A percentile compares a stretch with the other conserved stretches of the same genome.
Conservation (phyloP, 202 grass and related monocot species). For the Zizania palustris region DNA sequence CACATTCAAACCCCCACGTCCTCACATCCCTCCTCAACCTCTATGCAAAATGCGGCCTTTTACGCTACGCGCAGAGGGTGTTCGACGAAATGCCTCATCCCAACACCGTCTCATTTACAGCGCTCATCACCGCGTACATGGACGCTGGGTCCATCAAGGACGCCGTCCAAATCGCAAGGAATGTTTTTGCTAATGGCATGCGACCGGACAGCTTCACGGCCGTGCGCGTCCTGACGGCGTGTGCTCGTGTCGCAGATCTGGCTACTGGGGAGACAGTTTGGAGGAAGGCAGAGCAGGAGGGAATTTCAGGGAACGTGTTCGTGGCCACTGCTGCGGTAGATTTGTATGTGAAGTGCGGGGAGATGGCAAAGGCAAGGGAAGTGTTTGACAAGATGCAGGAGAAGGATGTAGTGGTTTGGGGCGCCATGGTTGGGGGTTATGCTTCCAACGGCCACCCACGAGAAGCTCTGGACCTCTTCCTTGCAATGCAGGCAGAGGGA, state of each 20-base stretch:
- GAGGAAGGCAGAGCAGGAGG: conserved; percentile 32
- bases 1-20: conserved; percentile 48
- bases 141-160: conserved; percentile 30
- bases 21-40: conserved; percentile 60
- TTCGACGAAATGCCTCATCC: conserved; percentile 60
- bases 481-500: conserved; percentile 50
- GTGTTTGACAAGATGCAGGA: conserved; percentile 59
- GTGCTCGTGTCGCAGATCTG: conserved; percentile 43
- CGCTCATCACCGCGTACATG: conserved; percentile 60
- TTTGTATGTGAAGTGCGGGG: conserved; percentile 66
- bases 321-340: conserved; percentile 56
- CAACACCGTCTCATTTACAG: conserved; percentile 50
- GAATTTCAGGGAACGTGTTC: conserved; percentile 40
- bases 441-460: conserved; percentile 58
- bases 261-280: conserved; percentile 45
- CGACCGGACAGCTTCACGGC: conserved; percentile 50
- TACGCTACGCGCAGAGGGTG: conserved; percentile 38
- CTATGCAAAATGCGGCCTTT: conserved; percentile 50
- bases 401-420: conserved; percentile 62
- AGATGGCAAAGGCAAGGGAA: conserved; percentile 49
- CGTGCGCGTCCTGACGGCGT: conserved; percentile 49
- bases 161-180: conserved; percentile 22
- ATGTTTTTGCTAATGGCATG: conserved; percentile 39
- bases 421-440: conserved; percentile 69
- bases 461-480: conserved; percentile 62